Percentiles rank a stretch among this genome's conserved stretches.
Evolutionary conservation across 116 monocot genomes (phyloP).

Genomic region (Cymodocea nodosa): DNA sequence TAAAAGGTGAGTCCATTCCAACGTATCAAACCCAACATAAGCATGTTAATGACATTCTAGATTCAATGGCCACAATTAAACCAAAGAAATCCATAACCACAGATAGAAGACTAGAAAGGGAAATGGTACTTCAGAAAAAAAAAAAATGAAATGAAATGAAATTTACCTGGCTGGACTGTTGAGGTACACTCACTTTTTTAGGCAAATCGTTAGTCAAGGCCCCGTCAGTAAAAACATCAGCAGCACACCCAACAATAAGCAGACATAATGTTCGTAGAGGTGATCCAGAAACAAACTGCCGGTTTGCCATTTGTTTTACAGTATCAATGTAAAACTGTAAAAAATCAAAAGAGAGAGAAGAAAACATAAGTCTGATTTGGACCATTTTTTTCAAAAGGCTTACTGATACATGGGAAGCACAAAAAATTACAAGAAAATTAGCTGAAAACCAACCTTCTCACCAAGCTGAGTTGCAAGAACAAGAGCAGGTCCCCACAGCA

Average conservation of each 20-base stretch:
- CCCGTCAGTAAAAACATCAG: slow-evolving; percentile 64
- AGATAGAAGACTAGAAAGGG: too few species aligned
- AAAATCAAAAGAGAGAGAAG: background rate
- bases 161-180: slow-evolving; percentile 18
- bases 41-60: background rate
- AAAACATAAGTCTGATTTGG: too few species aligned
- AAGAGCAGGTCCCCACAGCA: slow-evolving; percentile 94
- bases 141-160: background rate
- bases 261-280: slow-evolving; percentile 83
- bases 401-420: background rate
- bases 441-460: slow-evolving; percentile 47
- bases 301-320: slow-evolving; percentile 86
- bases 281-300: slow-evolving; percentile 71
- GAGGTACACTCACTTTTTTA: slow-evolving; percentile 14
- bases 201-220: slow-evolving; percentile 17
- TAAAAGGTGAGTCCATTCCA: too few species aligned
- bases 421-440: background rate
- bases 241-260: slow-evolving; percentile 86
- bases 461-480: slow-evolving; percentile 90
- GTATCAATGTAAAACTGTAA: slow-evolving; percentile 82
- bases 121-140: too few species aligned
- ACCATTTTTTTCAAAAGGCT: too few species aligned
- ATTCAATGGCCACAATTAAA: background rate
- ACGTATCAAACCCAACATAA: background rate
- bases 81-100: background rate